Evolutionary conservation across 306 rosid species (phyloP), one percentile per base, ranked within the genome.

Genomic region (Lathyrus tuberosus): DNA sequence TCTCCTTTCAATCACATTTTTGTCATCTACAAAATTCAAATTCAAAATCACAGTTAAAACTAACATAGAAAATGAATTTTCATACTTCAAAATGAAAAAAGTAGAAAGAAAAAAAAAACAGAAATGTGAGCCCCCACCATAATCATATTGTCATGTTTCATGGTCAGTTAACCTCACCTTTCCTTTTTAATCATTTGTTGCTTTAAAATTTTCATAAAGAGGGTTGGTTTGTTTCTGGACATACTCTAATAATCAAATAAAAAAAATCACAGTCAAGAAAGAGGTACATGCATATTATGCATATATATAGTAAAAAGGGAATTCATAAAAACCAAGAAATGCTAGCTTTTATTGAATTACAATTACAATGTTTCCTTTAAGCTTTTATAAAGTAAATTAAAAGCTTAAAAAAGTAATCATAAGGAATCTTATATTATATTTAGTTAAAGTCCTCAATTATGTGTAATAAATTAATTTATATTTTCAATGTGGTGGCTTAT

Each of bases 121-220:
- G 72, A 67, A 86, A 84, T 74, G 72, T 61, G 84, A 80, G 87
- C 78, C 89, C 96, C 89, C 83, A 81, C 87, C 61, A 78, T 81
- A 71, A 82, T 86, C 89, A 87, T 83, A 65, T 64, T 84, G 90
- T 80, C 68, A 66, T 82, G 87, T 83, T 84, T 82, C 96, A 83
- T 80, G 72, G 76, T 62, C 64, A 84, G 84, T 86, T 85, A 72
- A 63, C 84, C 87, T 84, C 84, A 73, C 81, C 73, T 63, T 76
- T 46, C 64, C 85, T 68, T 78, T 80, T 83, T 85, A 86, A 84
- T 91, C 86, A 81, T 89, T 81, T 75, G 76, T 71, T 35, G 79
- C 81, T 76, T 74, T 77, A 72, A 72, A 72, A 30, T 75, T 76
- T 84, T 72, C 67, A 73, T 48, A 80, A 83, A 51, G 63, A 58